Conservation (phyloP, 2,329 filamentous ascomycete species). For the Neonectria neomacrospora region DNA sequence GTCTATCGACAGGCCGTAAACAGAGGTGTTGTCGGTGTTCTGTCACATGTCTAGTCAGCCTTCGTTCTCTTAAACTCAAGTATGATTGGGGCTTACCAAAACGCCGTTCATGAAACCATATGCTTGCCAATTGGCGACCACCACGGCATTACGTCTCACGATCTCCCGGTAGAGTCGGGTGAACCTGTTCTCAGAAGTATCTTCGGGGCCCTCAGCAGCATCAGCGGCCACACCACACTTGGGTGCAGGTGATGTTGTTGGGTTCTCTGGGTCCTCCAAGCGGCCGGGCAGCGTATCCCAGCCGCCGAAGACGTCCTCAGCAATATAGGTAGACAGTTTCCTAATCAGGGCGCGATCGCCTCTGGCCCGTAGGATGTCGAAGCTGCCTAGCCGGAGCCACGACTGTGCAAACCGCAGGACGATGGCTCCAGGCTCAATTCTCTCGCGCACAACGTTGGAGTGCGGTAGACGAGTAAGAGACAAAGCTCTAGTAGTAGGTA, state of each 20-base stretch:
- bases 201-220: conserved; percentile 73
- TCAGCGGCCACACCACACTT: conserved; percentile 65
- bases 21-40: conserved; percentile 97
- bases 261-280: conserved; percentile 62
- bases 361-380: conserved; percentile 87
- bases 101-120: conserved; percentile 99
- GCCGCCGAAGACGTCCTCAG: conserved; percentile 86
- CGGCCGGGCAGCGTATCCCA: conserved; percentile 84
- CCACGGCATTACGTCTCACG: conserved; percentile 83
- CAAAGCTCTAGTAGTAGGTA: conserved; percentile 88
- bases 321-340: conserved; percentile 82
- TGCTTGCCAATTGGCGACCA: conserved; percentile 93
- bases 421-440: conserved; percentile 88
- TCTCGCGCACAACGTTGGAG: conserved; percentile 79
- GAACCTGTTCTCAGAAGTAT: conserved; percentile 85
- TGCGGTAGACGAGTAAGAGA: conserved; percentile 82
- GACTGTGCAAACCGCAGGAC: conserved; percentile 90
- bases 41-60: conserved; percentile 39
- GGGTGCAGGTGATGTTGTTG: conserved; percentile 54
- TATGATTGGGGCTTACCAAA: conserved; percentile 55
- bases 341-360: conserved; percentile 81
- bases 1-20: conserved; percentile 89
- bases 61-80: neutral
- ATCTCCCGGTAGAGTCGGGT: conserved; percentile 88
- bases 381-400: conserved; percentile 95